Conservation (phyloP, 2,329 filamentous ascomycete genomes). For the Cytospora paraplurivora region DNA sequence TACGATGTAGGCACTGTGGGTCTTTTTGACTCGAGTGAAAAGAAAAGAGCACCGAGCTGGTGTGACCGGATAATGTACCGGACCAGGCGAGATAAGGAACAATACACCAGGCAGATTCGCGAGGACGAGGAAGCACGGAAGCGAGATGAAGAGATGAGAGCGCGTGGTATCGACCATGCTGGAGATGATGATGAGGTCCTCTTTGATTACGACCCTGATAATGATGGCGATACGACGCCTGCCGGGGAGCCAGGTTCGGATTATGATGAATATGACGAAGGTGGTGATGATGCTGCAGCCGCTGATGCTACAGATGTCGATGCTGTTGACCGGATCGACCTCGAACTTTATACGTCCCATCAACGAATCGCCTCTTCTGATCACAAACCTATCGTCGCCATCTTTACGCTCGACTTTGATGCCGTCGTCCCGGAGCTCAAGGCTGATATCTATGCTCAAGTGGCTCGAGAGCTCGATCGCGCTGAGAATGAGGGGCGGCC, state of each 20-base stretch:
- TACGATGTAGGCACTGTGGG: constrained; percentile 94
- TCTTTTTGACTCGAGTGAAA: constrained; percentile 93
- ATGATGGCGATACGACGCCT: constrained; percentile 58
- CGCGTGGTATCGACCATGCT: constrained; percentile 72
- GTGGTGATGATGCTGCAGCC: constrained; percentile 47
- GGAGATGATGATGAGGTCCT: constrained; percentile 79
- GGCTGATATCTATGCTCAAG: constrained; percentile 79
- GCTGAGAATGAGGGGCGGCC: constrained; percentile 90
- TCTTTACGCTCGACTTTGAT: constrained; percentile 84
- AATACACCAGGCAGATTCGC: constrained; percentile 62
- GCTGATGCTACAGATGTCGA: constrained; percentile 60
- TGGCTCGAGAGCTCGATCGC: constrained; percentile 84
- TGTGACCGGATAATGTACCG: constrained; percentile 92
- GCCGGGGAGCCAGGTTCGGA: constrained; percentile 51
- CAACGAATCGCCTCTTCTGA: constrained; percentile 91
- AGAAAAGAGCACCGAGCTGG: constrained; percentile 91
- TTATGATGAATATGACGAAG: constrained; percentile 60
- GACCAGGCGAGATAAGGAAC: constrained; percentile 69
- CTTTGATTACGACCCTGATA: constrained; percentile 87
- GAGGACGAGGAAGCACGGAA: constrained; percentile 69
- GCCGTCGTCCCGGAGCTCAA: constrained; percentile 84
- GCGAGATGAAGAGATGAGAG: constrained; percentile 83
- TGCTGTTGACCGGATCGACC: constrained; percentile 54
- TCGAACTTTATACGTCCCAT: constrained; percentile 79
- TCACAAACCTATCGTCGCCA: constrained; percentile 85